Base-by-base conservation (phyloP, 1,139 yeast genomes). In the Protomyces arabidopsidicola region DNA sequence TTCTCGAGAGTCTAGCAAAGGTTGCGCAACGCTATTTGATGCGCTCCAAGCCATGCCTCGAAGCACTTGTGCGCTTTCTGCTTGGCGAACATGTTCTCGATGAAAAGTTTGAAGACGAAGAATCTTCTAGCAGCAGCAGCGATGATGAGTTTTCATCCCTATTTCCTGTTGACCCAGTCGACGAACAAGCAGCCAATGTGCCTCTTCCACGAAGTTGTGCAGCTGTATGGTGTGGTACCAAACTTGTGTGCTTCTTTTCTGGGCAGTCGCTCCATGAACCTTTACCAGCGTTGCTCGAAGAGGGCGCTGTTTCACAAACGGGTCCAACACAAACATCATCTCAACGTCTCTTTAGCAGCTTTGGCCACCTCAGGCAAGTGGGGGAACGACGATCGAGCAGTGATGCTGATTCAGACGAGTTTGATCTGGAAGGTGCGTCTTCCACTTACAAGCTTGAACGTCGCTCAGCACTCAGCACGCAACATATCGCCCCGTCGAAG, bases 61-160 rank as follows among this genome's bases (percentile, higher is more conserved):
- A 93, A 71, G 85, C 89, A 0, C 85, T 95, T 69, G 75, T 93
- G 65, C 75, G 97, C 60, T 87, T 79, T 70, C 77, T 93, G 3
- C 78, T 90, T 77, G 98, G 98, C 0, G 98, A 91, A 68, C 82
- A 84, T 64, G 79, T 90, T 2, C 83, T 82, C 27, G 53, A 42
- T 18, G 48, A 55, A n/a, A 31, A 55, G 31, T 45, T 51, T 36
- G 68, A 73, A 77, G 68, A 75, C 64, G 75, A 79, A 1, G 81
- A n/a, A 12, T 42, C 48, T 10, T 16, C 78, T 55, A 77, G 77
- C 14, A 81, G 78, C 16, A 50, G 48, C 18, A 54, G 54, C 10
- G 66, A 67, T 53, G 67, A 60, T 34, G 68, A 64, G 18, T 31
- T 57, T 20, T 45, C 54, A 14, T 45, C 67, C 69, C 73, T 9